Evolutionary conservation across 2,329 filamentous ascomycete species (phyloP).

Genomic region (Colletotrichum sp.): DNA sequence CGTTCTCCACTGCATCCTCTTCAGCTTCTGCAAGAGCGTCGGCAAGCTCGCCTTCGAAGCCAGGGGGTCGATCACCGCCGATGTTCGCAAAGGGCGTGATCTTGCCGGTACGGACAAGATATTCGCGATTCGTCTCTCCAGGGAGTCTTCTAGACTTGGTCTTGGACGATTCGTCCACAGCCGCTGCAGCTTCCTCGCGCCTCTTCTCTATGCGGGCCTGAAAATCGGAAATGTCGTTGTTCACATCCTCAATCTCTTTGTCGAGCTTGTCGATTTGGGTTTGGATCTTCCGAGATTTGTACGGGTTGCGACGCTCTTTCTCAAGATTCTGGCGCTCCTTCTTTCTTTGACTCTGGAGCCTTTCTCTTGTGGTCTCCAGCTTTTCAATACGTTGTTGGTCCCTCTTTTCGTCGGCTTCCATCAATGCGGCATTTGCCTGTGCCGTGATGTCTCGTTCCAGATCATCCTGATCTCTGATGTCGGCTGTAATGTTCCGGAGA

Average conservation of each 20-base stretch:
- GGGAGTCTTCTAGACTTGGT: conserved; percentile 66
- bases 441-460: conserved; percentile 83
- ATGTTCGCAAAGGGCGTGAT: conserved; percentile 94
- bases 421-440: conserved; percentile 63
- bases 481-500: conserved; percentile 25
- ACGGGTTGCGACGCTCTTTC: conserved; percentile 46
- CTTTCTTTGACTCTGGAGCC: conserved; percentile 68
- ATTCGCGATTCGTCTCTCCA: conserved; percentile 85
- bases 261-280: conserved; percentile 71
- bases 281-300: conserved; percentile 61
- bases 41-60: conserved; percentile 71
- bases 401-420: conserved; percentile 66
- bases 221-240: conserved; percentile 80
- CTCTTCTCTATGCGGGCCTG: conserved; percentile 79
- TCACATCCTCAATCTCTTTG: conserved; percentile 65
- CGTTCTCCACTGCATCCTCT: conserved; percentile 65
- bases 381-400: conserved; percentile 68
- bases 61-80: conserved; percentile 64
- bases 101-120: conserved; percentile 92
- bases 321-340: conserved; percentile 53
- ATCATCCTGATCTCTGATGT: conserved; percentile 85
- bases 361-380: conserved; percentile 56
- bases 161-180: conserved; percentile 44
- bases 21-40: conserved; percentile 84
- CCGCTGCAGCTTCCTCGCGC: conserved; percentile 57